phyloP scores from a whole-genome alignment of 2,329 filamentous ascomycete species.

The Trichoderma sp. region DNA sequence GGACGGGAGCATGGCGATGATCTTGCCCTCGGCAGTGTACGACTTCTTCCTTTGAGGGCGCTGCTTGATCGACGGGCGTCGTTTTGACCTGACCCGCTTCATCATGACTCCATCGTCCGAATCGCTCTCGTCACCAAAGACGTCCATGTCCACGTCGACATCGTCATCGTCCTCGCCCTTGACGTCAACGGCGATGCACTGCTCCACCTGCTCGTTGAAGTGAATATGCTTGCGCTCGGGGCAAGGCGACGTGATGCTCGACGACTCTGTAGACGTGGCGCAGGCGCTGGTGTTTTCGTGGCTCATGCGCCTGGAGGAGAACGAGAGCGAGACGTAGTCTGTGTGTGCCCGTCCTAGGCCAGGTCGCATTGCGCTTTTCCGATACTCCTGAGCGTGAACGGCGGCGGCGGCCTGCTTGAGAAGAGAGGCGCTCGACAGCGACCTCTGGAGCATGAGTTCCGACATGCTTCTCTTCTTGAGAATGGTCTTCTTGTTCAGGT shows the following conservation, averaged over 20 bases:
- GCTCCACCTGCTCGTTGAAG: slow-evolving; percentile 93
- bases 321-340: slow-evolving; percentile 68
- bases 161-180: slow-evolving; percentile 79
- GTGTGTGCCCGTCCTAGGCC: slow-evolving; percentile 65
- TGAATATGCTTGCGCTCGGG: slow-evolving; percentile 83
- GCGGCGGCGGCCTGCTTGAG: slow-evolving; percentile 87
- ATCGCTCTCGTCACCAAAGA: slow-evolving; percentile 61
- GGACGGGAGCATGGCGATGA: slow-evolving; percentile 83
- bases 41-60: slow-evolving; percentile 41
- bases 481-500: slow-evolving; percentile 77
- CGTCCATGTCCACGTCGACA: slow-evolving; percentile 51
- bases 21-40: slow-evolving; percentile 70
- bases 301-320: slow-evolving; percentile 63
- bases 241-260: slow-evolving; percentile 66
- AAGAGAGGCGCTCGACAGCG: slow-evolving; percentile 83
- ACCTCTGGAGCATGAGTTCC: slow-evolving; percentile 89
- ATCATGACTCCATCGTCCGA: slow-evolving; percentile 85
- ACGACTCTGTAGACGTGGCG: slow-evolving; percentile 68
- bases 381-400: slow-evolving; percentile 76
- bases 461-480: slow-evolving; percentile 97
- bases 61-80: slow-evolving; percentile 54
- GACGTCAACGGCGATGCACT: slow-evolving; percentile 90
- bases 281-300: slow-evolving; percentile 63
- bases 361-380: slow-evolving; percentile 53
- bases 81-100: slow-evolving; percentile 63